Conservation (phyloP, 495 filamentous ascomycete species). For the Annulohypoxylon maeteangense region DNA sequence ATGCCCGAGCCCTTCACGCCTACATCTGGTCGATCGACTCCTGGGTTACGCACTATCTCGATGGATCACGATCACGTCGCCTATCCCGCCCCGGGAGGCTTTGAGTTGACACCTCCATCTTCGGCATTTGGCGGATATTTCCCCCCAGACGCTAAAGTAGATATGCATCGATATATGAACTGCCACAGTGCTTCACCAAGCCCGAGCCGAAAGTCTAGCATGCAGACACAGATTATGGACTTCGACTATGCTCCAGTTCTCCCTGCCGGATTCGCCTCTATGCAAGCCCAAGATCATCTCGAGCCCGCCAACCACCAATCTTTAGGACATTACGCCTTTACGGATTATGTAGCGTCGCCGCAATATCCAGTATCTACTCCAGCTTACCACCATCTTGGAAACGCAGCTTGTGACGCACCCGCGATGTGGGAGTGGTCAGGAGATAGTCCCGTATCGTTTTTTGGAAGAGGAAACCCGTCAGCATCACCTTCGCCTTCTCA, state of each 20-base stretch:
- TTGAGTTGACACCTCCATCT: constrained; percentile 52
- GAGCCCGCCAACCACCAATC: constrained; percentile 16
- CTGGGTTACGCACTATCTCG: constrained; percentile 32
- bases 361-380: constrained; percentile 28
- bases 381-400: constrained; percentile 21
- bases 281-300: constrained; percentile 27
- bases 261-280: constrained; percentile 1
- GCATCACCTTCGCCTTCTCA: constrained; percentile 39
- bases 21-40: constrained; percentile 50
- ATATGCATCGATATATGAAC: constrained; percentile 38
- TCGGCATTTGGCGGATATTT: constrained; percentile 52
- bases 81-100: constrained; percentile 40
- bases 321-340: constrained; percentile 30
- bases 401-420: constrained; percentile 19
- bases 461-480: constrained; percentile 30
- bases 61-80: constrained; percentile 42
- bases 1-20: constrained; percentile 54
- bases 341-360: constrained; percentile 31
- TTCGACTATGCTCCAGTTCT: constrained; percentile 35
- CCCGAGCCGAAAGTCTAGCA: constrained; percentile 41
- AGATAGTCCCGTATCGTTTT: constrained; percentile 40
- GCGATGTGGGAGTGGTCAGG: constrained; percentile 40
- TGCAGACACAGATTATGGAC: constrained; percentile 34
- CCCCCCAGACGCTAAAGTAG: constrained; percentile 33
- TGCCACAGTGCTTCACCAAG: constrained; percentile 38